Percentiles rank a stretch among this genome's conserved stretches.
phyloP scores from a whole-genome alignment of 2,329 filamentous ascomycete genomes.

The Ilyonectria sp. region DNA sequence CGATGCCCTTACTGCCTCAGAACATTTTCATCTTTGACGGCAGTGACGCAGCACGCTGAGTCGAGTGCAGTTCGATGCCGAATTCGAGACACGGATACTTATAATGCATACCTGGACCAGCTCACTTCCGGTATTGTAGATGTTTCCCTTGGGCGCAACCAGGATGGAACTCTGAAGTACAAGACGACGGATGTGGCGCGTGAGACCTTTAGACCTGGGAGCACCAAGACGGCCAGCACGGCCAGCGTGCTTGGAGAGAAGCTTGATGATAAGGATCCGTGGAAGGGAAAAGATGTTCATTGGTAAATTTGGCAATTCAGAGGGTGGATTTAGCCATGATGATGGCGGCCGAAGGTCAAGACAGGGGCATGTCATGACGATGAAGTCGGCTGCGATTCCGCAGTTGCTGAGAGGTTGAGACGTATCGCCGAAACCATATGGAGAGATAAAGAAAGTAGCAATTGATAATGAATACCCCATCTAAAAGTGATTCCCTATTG shows the following conservation, averaged over 20 bases:
- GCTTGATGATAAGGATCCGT: conserved; percentile 17
- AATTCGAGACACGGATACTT: conserved; percentile 59
- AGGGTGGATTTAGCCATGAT: background rate
- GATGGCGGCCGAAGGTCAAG: background rate
- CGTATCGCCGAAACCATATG: background rate
- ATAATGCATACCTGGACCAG: conserved; percentile 51
- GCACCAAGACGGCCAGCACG: background rate
- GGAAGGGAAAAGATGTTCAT: conserved; percentile 10
- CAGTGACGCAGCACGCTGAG: conserved; percentile 66
- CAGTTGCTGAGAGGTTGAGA: background rate
- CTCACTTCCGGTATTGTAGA: conserved; percentile 52
- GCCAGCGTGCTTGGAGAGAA: conserved; percentile 1
- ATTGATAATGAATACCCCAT: background rate
- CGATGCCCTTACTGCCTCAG: conserved; percentile 63
- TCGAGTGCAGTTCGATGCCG: conserved; percentile 58
- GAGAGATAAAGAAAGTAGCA: background rate
- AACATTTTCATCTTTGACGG: conserved; percentile 58
- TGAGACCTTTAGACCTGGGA: conserved; percentile 1
- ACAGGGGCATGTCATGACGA: background rate
- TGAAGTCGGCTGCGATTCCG: background rate
- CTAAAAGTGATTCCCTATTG: background rate
- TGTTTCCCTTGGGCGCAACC: conserved; percentile 34
- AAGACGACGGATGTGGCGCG: conserved; percentile 39
- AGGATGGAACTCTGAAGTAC: conserved; percentile 50
- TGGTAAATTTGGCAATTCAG: conserved; percentile 28